phyloP scores from a whole-genome alignment of 2,329 filamentous ascomycete genomes.

The Apiospora hydei region DNA sequence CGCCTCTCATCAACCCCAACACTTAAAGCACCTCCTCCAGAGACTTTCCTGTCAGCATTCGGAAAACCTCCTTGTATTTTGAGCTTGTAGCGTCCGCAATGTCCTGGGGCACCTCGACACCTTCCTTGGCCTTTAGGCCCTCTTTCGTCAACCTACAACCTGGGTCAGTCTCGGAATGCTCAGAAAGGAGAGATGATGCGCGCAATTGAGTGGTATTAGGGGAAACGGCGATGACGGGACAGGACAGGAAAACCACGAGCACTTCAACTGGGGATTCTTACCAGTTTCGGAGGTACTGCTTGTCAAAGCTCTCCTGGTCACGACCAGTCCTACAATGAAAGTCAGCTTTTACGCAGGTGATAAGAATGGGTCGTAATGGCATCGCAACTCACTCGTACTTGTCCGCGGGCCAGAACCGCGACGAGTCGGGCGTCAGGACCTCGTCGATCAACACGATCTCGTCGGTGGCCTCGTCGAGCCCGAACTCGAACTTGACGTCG shows the following conservation, averaged over 20 bases:
- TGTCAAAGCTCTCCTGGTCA: conserved; percentile 60
- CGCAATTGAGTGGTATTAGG: too few relatives aligned
- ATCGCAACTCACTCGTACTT: conserved; percentile 63
- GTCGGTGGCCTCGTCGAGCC: conserved; percentile 67
- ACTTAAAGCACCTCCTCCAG: conserved; percentile 25
- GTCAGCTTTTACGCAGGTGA: not conserved
- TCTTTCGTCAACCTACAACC: conserved; percentile 66
- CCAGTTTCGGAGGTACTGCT: conserved; percentile 87
- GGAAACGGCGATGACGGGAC: not conserved
- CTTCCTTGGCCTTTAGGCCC: conserved; percentile 78
- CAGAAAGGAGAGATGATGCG: not conserved
- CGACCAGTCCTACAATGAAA: conserved; percentile 16
- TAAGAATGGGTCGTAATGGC: not conserved
- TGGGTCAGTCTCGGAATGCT: not conserved
- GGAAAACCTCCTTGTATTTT: conserved; percentile 72
- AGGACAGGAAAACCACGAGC: too few relatives aligned
- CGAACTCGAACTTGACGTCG: conserved; percentile 76
- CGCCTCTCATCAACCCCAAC: not conserved
- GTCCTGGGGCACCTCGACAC: conserved; percentile 75
- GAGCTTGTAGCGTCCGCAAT: conserved; percentile 72
- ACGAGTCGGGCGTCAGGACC: conserved; percentile 82
- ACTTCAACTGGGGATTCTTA: not conserved
- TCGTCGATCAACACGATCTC: conserved; percentile 83
- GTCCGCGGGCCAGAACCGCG: conserved; percentile 84
- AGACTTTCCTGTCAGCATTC: conserved; percentile 26